phyloP scores from a whole-genome alignment of 176 grass and related monocot genomes.

The Lolium perenne region DNA sequence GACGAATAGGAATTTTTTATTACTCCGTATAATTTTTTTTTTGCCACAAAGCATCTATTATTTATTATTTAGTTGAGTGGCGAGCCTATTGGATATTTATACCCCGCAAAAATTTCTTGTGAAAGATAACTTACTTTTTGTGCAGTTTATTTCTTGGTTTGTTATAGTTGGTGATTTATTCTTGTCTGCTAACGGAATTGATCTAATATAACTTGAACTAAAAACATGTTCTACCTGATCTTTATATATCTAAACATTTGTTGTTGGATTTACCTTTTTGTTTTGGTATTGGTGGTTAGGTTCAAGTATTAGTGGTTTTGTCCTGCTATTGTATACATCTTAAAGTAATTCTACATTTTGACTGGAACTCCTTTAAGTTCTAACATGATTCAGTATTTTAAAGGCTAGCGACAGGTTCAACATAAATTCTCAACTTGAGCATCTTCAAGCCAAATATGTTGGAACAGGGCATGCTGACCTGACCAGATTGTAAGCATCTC shows the following conservation, averaged over 20 bases:
- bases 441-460: conserved; percentile 97
- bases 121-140: background rate
- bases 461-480: conserved; percentile 92
- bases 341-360: background rate
- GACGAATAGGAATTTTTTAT: too few species aligned
- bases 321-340: background rate
- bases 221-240: background rate
- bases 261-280: background rate
- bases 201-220: background rate
- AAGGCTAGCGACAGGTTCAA: conserved; percentile 96
- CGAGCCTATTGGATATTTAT: background rate
- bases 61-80: background rate
- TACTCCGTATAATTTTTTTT: too few species aligned
- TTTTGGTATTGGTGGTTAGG: background rate
- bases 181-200: background rate
- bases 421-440: conserved; percentile 96
- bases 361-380: background rate
- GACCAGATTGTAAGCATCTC: conserved; percentile 75
- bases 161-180: background rate
- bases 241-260: background rate
- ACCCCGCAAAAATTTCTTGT: background rate
- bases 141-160: background rate
- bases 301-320: background rate
- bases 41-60: background rate
- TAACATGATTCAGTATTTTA: conserved; percentile 28